Evolutionary conservation across 352 stramenopile species (phyloP).

Genomic region (Peronospora belbahrii): DNA sequence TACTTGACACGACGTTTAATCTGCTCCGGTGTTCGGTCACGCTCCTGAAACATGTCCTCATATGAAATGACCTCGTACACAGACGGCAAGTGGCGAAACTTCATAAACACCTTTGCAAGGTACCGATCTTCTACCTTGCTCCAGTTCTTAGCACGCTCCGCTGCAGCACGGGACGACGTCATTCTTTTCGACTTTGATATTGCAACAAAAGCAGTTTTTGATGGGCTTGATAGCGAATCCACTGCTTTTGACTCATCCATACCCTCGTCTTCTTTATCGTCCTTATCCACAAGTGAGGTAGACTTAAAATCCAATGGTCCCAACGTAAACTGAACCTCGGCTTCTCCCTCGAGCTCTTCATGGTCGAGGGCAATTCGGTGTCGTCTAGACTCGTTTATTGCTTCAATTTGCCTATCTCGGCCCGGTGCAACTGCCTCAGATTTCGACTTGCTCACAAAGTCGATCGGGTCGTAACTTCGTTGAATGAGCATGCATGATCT

Average conservation of each 20-base stretch:
- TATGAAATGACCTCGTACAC: constrained; percentile 86
- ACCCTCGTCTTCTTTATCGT: constrained; percentile 26
- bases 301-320: constrained; percentile 50
- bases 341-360: constrained; percentile 72
- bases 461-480: constrained; percentile 61
- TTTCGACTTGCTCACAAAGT: constrained; percentile 53
- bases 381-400: constrained; percentile 55
- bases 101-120: constrained; percentile 67
- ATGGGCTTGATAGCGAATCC: not conserved
- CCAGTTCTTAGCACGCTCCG: constrained; percentile 69
- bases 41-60: constrained; percentile 87
- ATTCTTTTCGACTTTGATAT: constrained; percentile 21
- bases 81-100: constrained; percentile 72
- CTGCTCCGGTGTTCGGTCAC: constrained; percentile 72
- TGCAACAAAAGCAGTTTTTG: constrained; percentile 4
- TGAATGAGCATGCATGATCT: constrained; percentile 70
- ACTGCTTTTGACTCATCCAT: constrained; percentile 21
- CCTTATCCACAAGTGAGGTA: constrained; percentile 38
- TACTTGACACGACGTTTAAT: constrained; percentile 81
- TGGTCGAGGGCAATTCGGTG: constrained; percentile 66
- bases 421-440: constrained; percentile 56
- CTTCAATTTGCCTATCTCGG: constrained; percentile 43
- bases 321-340: constrained; percentile 74
- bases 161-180: constrained; percentile 24
- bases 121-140: constrained; percentile 79